phyloP scores from a whole-genome alignment of 768 basidiomycete genomes.

The Rhizopogon rudus region DNA sequence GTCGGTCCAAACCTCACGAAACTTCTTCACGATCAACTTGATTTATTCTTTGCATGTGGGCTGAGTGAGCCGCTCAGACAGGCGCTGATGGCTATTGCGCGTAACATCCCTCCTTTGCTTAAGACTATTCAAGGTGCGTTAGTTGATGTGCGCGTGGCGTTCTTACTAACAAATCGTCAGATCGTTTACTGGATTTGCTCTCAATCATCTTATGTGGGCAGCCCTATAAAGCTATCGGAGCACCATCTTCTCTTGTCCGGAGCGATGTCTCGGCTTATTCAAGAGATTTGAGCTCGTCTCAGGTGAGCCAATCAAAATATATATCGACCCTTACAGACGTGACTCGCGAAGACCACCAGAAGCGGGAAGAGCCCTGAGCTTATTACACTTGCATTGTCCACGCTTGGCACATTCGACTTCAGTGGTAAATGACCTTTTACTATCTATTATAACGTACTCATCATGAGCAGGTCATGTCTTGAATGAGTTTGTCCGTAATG shows the following conservation, averaged over 20 bases:
- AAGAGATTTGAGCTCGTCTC: conserved; percentile 47
- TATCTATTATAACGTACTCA: not conserved
- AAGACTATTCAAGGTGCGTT: conserved; percentile 83
- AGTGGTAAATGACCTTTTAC: conserved; percentile 49
- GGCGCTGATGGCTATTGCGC: conserved; percentile 80
- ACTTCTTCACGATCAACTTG: conserved; percentile 91
- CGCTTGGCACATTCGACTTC: conserved; percentile 92
- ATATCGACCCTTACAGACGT: not conserved
- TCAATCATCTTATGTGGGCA: conserved; percentile 80
- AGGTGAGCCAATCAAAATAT: conserved; percentile 28
- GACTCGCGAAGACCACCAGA: conserved; percentile 33
- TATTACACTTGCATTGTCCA: conserved; percentile 78
- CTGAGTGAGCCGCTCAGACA: conserved; percentile 84
- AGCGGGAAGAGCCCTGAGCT: conserved; percentile 61
- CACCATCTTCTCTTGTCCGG: conserved; percentile 59
- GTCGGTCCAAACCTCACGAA: conserved; percentile 96
- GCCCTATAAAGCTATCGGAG: conserved; percentile 83
- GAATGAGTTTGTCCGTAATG: conserved; percentile 92
- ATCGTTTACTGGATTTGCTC: conserved; percentile 83
- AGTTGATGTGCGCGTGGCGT: not conserved
- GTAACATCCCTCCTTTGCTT: conserved; percentile 84
- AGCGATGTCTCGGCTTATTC: conserved; percentile 44
- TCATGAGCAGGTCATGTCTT: conserved; percentile 69
- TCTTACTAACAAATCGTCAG: conserved; percentile 32
- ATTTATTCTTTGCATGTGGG: conserved; percentile 94